Conservation (phyloP, 1,284 basidiomycete species). For the Chondrostereum purpureum region DNA sequence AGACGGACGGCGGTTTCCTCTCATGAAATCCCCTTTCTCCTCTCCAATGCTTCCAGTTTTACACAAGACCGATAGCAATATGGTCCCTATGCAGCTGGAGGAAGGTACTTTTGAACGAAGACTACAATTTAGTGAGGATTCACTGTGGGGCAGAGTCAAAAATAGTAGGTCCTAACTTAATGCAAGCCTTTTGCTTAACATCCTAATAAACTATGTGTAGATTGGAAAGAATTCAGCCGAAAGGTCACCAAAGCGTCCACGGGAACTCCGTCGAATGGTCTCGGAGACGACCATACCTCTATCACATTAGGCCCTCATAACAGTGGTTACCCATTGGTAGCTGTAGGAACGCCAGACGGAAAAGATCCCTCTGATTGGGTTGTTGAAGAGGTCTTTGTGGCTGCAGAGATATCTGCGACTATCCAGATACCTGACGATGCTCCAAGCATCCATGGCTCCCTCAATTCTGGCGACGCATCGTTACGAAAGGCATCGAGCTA, state of each 20-base stretch:
- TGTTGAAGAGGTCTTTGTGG: not conserved
- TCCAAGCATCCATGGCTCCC: no score
- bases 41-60: conserved; percentile 1
- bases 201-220: not conserved
- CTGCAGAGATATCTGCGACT: no score
- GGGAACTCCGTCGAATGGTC: not conserved
- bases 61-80: not conserved
- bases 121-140: not conserved
- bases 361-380: not conserved
- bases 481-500: not conserved
- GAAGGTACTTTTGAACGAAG: not conserved
- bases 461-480: no score
- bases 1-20: no score
- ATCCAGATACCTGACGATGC: no score
- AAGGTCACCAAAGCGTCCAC: not conserved
- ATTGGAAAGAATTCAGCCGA: not conserved
- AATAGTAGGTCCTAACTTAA: not conserved
- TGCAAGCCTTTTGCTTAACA: not conserved
- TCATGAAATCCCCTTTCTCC: conserved; percentile 2
- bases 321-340: no score
- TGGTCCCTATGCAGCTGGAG: no score
- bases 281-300: not conserved
- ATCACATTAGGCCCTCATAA: no score
- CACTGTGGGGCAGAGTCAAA: not conserved
- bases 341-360: no score